Percentiles rank a stretch among this genome's conserved stretches.
Evolutionary conservation across 2,329 filamentous ascomycete genomes (phyloP).

Genomic region (Lachnellula hyalina): DNA sequence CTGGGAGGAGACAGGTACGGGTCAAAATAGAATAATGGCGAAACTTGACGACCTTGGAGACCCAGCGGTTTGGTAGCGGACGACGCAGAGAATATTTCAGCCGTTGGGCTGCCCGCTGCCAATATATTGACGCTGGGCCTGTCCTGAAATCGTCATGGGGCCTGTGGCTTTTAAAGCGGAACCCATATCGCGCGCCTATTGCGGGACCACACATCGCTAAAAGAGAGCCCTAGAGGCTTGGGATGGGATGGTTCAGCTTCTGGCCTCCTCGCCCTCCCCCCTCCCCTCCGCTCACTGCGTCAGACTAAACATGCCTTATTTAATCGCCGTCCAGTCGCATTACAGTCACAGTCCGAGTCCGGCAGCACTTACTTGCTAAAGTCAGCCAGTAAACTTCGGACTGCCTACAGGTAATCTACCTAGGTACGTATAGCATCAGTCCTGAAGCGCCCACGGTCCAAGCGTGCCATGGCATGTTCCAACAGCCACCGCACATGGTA

Average conservation of each 20-base stretch:
- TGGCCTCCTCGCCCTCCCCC: background rate
- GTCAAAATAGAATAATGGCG: too few species aligned
- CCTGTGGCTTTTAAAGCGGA: slow-evolving; percentile 12
- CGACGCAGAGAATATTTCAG: slow-evolving; percentile 20
- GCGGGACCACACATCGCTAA: slow-evolving; percentile 27
- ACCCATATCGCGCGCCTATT: slow-evolving; percentile 28
- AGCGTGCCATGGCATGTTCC: background rate
- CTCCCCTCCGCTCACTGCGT: background rate
- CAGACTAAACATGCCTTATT: slow-evolving; percentile 4
- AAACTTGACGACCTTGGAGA: slow-evolving; percentile 8
- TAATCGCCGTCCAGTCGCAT: background rate
- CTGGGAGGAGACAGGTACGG: background rate
- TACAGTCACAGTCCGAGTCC: background rate
- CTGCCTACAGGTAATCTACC: too few species aligned
- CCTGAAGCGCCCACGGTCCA: background rate
- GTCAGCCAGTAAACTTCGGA: background rate
- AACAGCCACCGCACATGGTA: background rate
- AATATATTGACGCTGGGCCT: slow-evolving; percentile 30
- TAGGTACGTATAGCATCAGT: background rate
- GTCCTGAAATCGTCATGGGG: slow-evolving; percentile 26
- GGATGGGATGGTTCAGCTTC: background rate
- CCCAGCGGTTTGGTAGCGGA: slow-evolving; percentile 29
- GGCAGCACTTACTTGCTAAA: background rate
- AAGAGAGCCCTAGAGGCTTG: background rate
- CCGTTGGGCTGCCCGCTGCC: slow-evolving; percentile 26